phyloP scores from a whole-genome alignment of 164 flowering plant genomes.

The Liquidambar formosana region DNA sequence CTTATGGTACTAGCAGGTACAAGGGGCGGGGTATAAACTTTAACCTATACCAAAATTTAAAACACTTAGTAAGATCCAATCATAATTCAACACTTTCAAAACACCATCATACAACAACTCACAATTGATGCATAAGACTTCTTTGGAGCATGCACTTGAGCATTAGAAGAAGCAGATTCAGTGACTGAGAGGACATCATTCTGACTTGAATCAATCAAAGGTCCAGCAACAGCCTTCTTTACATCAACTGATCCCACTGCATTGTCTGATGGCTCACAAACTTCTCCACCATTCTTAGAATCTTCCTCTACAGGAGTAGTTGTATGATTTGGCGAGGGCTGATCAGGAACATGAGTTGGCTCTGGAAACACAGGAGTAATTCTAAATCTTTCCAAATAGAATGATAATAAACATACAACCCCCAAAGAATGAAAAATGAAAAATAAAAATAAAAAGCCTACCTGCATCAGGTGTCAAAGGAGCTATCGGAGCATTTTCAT shows the following conservation, averaged over 20 bases:
- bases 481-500: conserved; percentile 2
- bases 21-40: conserved; percentile 19
- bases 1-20: conserved; percentile 3
- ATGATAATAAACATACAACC: background rate
- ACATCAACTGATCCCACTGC: conserved; percentile 6
- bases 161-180: conserved; percentile 5
- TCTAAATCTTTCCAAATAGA: background rate
- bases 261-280: conserved; percentile 7
- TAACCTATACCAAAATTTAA: conserved; percentile 15
- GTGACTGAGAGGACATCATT: conserved; percentile 3
- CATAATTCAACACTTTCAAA: background rate
- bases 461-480: conserved; percentile 6
- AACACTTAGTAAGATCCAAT: background rate
- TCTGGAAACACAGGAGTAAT: conserved; percentile 4
- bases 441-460: background rate
- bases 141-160: conserved; percentile 31
- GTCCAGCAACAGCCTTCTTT: conserved; percentile 13
- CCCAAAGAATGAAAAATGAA: background rate
- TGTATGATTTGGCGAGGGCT: background rate
- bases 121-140: conserved; percentile 50
- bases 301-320: conserved; percentile 2
- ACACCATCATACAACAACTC: conserved; percentile 11
- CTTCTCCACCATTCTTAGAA: conserved; percentile 2
- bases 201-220: conserved; percentile 2
- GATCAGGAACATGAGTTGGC: conserved; percentile 6